Conservation (phyloP, 2,329 filamentous ascomycete species). For the Colletotrichum camelliae region DNA sequence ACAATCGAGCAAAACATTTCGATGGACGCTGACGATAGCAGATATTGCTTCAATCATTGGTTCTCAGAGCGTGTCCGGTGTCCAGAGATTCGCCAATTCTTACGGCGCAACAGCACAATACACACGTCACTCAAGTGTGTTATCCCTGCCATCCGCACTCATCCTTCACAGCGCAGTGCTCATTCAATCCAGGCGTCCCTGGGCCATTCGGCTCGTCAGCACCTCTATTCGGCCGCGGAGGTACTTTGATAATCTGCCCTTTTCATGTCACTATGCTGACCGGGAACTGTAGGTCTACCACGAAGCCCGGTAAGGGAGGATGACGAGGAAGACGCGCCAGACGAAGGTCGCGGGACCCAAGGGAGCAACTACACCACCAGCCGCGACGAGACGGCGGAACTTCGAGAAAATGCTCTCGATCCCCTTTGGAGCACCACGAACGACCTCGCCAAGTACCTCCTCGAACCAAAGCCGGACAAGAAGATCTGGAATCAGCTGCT, state of each 20-base stretch:
- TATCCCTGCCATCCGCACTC: background rate
- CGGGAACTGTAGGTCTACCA: background rate
- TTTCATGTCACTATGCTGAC: background rate
- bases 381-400: background rate
- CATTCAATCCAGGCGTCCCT: background rate
- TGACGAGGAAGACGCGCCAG: background rate
- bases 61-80: background rate
- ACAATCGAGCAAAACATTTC: background rate
- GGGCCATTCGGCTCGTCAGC: background rate
- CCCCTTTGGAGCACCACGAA: constrained; percentile 31
- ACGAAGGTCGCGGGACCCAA: background rate
- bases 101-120: background rate
- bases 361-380: background rate
- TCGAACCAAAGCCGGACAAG: background rate
- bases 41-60: constrained; percentile 15
- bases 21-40: background rate
- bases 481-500: background rate
- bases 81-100: background rate
- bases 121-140: constrained; percentile 5
- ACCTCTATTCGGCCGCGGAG: background rate
- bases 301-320: background rate
- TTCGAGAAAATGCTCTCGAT: constrained; percentile 24
- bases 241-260: background rate
- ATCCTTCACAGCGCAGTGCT: background rate
- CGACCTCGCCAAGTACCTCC: constrained; percentile 31